These are phyloP conservation scores for Colletotrichum sp. DNA, from an alignment of 2,329 filamentous ascomycete genomes.

Conservation along the genomic window DNA sequence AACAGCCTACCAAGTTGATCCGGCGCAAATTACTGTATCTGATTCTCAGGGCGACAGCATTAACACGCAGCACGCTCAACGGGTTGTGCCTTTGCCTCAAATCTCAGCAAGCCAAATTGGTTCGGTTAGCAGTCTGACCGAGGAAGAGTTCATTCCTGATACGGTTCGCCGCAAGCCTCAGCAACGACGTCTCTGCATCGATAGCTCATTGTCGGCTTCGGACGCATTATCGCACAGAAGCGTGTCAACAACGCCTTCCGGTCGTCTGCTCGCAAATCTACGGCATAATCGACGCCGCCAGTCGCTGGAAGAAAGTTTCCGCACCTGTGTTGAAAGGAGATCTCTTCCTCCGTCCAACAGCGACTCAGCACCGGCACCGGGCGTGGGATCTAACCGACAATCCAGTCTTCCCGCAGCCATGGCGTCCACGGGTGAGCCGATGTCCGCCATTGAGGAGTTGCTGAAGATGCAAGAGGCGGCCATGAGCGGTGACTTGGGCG, in stretches of 20 bases:
- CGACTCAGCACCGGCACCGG: not conserved
- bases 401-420: not conserved
- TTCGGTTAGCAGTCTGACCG: not conserved
- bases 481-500: not conserved
- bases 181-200: not conserved
- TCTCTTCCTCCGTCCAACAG: not conserved
- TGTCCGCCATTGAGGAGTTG: constrained; percentile 16
- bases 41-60: not conserved
- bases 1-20: not conserved
- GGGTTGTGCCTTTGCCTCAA: constrained; percentile 2
- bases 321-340: not conserved
- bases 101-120: constrained; percentile 1
- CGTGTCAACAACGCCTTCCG: not conserved
- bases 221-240: not conserved
- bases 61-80: constrained; percentile 19
- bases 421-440: constrained; percentile 1
- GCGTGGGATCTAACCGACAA: not conserved
- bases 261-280: not conserved
- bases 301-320: not conserved
- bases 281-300: not conserved
- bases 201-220: not conserved
- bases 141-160: constrained; percentile 19
- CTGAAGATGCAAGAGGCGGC: constrained; percentile 13
- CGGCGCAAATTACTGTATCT: not conserved
- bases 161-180: constrained; percentile 13